Evolutionary conservation across 345 rosid species (phyloP).

Genomic region (Gossypium herbaceum): DNA sequence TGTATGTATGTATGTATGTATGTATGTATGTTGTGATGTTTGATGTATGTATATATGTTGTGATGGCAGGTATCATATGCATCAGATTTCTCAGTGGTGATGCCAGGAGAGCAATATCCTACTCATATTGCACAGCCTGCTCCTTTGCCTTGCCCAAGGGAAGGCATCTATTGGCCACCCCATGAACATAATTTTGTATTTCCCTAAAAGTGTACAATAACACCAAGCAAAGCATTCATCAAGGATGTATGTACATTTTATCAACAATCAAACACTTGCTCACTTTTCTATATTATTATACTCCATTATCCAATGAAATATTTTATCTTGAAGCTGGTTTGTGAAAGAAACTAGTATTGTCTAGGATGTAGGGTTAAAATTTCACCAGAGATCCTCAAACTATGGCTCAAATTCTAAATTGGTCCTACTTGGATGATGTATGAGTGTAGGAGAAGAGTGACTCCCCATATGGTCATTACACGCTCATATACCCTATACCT

Average conservation of each 20-base stretch:
- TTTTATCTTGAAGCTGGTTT: conserved; percentile 3
- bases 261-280: conserved; percentile 1
- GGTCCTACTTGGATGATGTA: too few relatives aligned
- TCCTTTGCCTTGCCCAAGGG: conserved; percentile 76
- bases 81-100: conserved; percentile 70
- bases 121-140: conserved; percentile 79
- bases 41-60: neutral
- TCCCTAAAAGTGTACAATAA: conserved; percentile 14
- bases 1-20: neutral
- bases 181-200: conserved; percentile 39
- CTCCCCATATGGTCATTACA: too few relatives aligned
- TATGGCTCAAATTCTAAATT: too few relatives aligned
- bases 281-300: neutral
- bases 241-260: conserved; percentile 10
- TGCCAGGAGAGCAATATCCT: conserved; percentile 81
- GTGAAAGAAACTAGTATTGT: neutral
- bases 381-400: too few relatives aligned
- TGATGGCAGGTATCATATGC: conserved; percentile 41
- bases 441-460: too few relatives aligned
- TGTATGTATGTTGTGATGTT: neutral
- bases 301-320: conserved; percentile 13
- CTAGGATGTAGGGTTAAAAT: neutral
- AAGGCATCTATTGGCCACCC: conserved; percentile 58
- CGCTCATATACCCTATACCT: too few relatives aligned
- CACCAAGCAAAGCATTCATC: conserved; percentile 8